Percentiles rank a stretch among this genome's conserved stretches.
Evolutionary conservation across 2,329 filamentous ascomycete species (phyloP).

Genomic region (Knoxdaviesia proteae): DNA sequence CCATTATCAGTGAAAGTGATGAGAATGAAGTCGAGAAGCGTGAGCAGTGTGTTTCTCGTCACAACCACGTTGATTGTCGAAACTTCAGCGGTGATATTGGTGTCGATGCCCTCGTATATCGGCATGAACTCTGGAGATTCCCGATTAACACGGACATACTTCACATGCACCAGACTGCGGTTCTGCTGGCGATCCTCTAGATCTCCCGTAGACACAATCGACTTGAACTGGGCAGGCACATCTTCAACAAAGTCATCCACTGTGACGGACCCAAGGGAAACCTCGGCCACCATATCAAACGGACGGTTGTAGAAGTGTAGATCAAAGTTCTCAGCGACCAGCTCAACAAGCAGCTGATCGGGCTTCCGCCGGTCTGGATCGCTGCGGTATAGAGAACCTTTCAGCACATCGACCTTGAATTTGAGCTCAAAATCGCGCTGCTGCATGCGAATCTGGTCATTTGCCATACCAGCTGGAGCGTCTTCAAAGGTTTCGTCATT

Average conservation of each 20-base stretch:
- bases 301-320: slow-evolving; percentile 74
- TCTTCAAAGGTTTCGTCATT: slow-evolving; percentile 39
- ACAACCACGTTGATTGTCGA: slow-evolving; percentile 95
- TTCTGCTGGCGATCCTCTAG: slow-evolving; percentile 52
- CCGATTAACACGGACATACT: slow-evolving; percentile 73
- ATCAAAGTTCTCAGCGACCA: slow-evolving; percentile 75
- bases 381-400: slow-evolving; percentile 77
- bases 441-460: slow-evolving; percentile 45
- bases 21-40: slow-evolving; percentile 81
- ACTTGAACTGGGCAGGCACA: slow-evolving; percentile 77
- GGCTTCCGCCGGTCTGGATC: slow-evolving; percentile 56
- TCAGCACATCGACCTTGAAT: slow-evolving; percentile 84
- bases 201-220: slow-evolving; percentile 76
- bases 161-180: slow-evolving; percentile 69
- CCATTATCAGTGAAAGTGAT: slow-evolving; percentile 59
- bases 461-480: slow-evolving; percentile 32
- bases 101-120: slow-evolving; percentile 82
- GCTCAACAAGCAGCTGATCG: slow-evolving; percentile 70
- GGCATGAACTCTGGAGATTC: slow-evolving; percentile 85
- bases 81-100: slow-evolving; percentile 73
- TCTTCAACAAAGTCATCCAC: slow-evolving; percentile 79
- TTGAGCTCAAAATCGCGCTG: slow-evolving; percentile 91
- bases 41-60: slow-evolving; percentile 79
- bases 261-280: slow-evolving; percentile 66
- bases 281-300: slow-evolving; percentile 84